Base-by-base conservation (phyloP, 2,329 filamentous ascomycete genomes). In the Boeremia lycopersici region DNA sequence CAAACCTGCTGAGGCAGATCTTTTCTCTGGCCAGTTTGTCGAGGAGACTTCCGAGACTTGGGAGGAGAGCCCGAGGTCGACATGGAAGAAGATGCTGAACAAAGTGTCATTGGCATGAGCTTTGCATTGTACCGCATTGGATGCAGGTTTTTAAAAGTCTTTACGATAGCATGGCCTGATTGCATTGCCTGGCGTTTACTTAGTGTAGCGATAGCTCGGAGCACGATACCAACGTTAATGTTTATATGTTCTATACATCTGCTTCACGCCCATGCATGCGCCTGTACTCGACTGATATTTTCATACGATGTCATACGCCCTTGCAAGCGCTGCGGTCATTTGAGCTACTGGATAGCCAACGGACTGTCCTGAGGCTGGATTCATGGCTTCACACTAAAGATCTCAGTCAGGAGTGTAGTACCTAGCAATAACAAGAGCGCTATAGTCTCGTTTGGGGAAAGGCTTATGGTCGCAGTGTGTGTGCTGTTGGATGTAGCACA, bases 1-100 rank as follows among this genome's bases (percentile, higher is more conserved):
- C 57, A 73, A 71, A 8, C 63, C 77, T 3, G 56, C 57, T 5
- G 75, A 79, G 13, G 78, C 77, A 9, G 79, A 81, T 57, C 59
- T 81, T 15, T 56, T 76, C 12, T 74, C 72, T 15, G 79, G 78
- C 7, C 70, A 76, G 23, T 72, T 69, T 23, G 56, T 70, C 13
- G 70, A 71, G 1, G 69, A 71, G 35, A 33, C 57, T 2, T 45
- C 65, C 6, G 69, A 73, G 40, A 69, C 59, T 1, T 73, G 69
- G 71, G 71, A 75, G 49, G 72, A 74, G 46, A 65, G 60, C 44
- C 60, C 67, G 4, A 57, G 69, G 19, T 69, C 64, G 28, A 54
- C 59, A 36, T 73, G 71, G 71, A 70, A 67, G 62, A 73, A 70
- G 57, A 43, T 65, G 15, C 25, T 68, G 31, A 68, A 63, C 59